Percentiles rank a stretch among this genome's conserved stretches.
These are phyloP conservation scores for Tricholoma matsutake DNA, from an alignment of 768 basidiomycete genomes.

Conservation along the genomic window DNA sequence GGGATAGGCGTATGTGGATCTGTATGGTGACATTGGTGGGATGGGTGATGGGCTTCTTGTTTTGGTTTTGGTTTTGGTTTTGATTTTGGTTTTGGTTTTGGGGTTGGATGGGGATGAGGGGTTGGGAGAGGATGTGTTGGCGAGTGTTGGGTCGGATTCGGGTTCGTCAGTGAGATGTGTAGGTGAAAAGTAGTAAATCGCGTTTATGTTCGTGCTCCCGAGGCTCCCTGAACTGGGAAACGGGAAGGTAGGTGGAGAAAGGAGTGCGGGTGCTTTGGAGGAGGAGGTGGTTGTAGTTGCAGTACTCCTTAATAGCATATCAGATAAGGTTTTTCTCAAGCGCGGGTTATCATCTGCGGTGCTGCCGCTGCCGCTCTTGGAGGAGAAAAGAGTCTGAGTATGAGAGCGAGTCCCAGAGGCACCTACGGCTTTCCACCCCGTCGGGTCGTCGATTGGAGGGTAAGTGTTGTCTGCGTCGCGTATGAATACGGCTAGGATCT, in stretches of 20 bases:
- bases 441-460: slow-evolving; percentile 59
- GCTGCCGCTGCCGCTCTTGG: background rate
- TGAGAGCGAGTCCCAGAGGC: slow-evolving; percentile 20
- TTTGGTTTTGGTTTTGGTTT: background rate
- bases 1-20: background rate
- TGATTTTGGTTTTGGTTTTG: no score
- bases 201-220: background rate
- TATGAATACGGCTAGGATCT: slow-evolving; percentile 79
- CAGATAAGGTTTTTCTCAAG: slow-evolving; percentile 9
- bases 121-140: background rate
- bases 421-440: slow-evolving; percentile 42
- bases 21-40: background rate
- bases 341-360: slow-evolving; percentile 7
- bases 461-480: slow-evolving; percentile 57
- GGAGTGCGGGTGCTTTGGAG: background rate
- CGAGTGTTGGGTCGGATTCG: background rate
- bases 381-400: slow-evolving; percentile 1
- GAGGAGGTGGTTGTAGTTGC: background rate
- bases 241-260: background rate
- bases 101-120: background rate
- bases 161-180: background rate
- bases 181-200: background rate
- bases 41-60: background rate
- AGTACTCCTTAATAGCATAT: slow-evolving; percentile 6
- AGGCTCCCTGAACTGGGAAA: background rate